Percentiles rank a stretch among this genome's conserved stretches.
Conservation (phyloP, 805 yeast species). For the Metschnikowia similis region DNA sequence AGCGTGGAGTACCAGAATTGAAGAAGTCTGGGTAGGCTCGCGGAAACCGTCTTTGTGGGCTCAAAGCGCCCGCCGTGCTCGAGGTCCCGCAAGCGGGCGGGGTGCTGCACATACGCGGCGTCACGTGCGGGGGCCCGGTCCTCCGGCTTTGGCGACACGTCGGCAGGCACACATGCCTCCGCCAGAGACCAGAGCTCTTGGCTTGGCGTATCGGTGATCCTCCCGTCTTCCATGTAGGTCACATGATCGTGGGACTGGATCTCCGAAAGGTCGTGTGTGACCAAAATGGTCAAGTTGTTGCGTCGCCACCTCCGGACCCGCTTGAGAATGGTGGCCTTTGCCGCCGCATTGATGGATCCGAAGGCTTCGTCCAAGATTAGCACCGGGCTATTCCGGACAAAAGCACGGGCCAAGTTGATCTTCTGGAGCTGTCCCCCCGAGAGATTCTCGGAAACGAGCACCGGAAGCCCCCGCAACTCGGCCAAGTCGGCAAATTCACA, state of each 20-base stretch:
- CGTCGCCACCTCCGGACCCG: conserved; percentile 56
- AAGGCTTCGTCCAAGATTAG: conserved; percentile 82
- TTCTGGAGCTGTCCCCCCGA: conserved; percentile 94
- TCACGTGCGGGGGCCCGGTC: background rate
- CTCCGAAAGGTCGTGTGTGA: conserved; percentile 72
- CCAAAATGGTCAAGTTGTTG: conserved; percentile 69
- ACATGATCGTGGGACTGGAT: conserved; percentile 57
- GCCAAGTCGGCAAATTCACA: conserved; percentile 46
- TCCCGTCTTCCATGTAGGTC: conserved; percentile 43
- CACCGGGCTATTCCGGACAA: conserved; percentile 65
- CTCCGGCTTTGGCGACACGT: background rate
- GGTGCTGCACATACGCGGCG: background rate
- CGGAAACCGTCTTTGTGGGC: conserved; percentile 15
- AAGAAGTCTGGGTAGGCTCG: conserved; percentile 22
- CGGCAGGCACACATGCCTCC: background rate
- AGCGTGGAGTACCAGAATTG: conserved; percentile 21
- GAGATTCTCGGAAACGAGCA: conserved; percentile 46
- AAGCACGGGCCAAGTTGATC: conserved; percentile 80
- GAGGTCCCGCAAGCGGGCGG: background rate
- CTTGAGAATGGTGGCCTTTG: conserved; percentile 43
- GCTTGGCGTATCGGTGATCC: background rate
- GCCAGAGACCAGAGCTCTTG: too few species aligned
- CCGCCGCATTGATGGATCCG: conserved; percentile 67
- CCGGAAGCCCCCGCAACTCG: conserved; percentile 26
- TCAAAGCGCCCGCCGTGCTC: background rate